Evolutionary conservation across 148 eudicot species (phyloP), one percentile per base, ranked within the genome.

Genomic region (Pouteria glomerata): DNA sequence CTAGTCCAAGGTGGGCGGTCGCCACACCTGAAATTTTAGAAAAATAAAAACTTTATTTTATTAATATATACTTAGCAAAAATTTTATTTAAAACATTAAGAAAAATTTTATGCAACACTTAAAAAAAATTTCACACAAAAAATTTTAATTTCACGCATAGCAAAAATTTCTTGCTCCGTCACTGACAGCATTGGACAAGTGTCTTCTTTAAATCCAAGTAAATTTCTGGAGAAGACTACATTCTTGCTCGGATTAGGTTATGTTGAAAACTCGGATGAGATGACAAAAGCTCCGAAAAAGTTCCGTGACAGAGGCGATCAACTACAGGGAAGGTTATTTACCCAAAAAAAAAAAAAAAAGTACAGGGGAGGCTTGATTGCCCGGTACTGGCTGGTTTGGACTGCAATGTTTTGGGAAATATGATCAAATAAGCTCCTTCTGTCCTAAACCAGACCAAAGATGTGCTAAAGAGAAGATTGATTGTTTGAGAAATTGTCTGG

Each of bases 251-350:
- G 79, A 57, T 63, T 86, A 42, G 88, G 90, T n/a, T 86, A 77
- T 61, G 61, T 72, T 5, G 90, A 84, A 39, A 86, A 86, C 74
- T 77, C 90, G 29, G 88, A 86, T 6, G 88, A 86, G 73, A 82
- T 86, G 83, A 71, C 74, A 42, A 85, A 87, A 83, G 91, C 91
- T 44, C 53, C 77, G 66, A 85, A 79, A 67, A 52, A 57, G 66
- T 87, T 85, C 64, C 76, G 88, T 8, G 91, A 88, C 60, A 82
- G 91, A 79, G 91, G 88, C 57, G 88, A 87, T 76, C 83, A 81
- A 57, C 65, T 87, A 44, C 91, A 83, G n/a, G n/a, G n/a, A n/a
- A n/a, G n/a, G n/a, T n/a, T n/a, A n/a, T n/a, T n/a, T n/a, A n/a
- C n/a, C n/a, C n/a, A n/a, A n/a, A n/a, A n/a, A n/a, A n/a, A n/a